These are phyloP conservation scores for Camellia sinensis DNA, from an alignment of 148 eudicot genomes.

Conservation along the genomic window DNA sequence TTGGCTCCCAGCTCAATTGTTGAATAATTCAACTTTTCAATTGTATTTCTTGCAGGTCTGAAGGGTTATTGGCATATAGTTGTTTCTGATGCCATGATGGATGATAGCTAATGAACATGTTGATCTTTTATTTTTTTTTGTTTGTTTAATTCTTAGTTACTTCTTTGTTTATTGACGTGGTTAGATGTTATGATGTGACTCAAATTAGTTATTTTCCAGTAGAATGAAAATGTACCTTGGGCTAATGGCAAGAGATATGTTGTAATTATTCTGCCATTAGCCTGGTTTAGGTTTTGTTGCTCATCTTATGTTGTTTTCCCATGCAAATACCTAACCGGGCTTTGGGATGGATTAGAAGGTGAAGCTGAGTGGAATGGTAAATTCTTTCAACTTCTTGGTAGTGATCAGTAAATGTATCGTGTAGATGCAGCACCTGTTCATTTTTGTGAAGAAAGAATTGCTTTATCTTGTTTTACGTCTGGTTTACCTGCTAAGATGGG, in stretches of 20 bases:
- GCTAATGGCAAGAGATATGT: slow-evolving; percentile 21
- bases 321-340: slow-evolving; percentile 11
- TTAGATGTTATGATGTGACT: slow-evolving; percentile 15
- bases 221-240: slow-evolving; percentile 11
- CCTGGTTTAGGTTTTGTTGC: slow-evolving; percentile 21
- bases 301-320: background rate
- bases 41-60: slow-evolving; percentile 28
- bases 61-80: slow-evolving; percentile 13
- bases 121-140: background rate
- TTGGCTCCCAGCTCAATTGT: background rate
- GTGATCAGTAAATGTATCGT: background rate
- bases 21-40: background rate
- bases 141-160: slow-evolving; percentile 11
- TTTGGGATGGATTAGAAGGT: slow-evolving; percentile 4
- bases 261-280: slow-evolving; percentile 34
- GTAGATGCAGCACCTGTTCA: background rate
- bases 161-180: slow-evolving; percentile 24
- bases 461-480: background rate
- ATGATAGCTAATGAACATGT: slow-evolving; percentile 18
- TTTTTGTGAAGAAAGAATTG: background rate
- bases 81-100: slow-evolving; percentile 18
- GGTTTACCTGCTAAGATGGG: background rate
- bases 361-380: background rate
- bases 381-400: background rate
- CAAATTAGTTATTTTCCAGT: slow-evolving; percentile 9